Evolutionary conservation across 768 basidiomycete species (phyloP).

Genomic region (Pholiota conissans): DNA sequence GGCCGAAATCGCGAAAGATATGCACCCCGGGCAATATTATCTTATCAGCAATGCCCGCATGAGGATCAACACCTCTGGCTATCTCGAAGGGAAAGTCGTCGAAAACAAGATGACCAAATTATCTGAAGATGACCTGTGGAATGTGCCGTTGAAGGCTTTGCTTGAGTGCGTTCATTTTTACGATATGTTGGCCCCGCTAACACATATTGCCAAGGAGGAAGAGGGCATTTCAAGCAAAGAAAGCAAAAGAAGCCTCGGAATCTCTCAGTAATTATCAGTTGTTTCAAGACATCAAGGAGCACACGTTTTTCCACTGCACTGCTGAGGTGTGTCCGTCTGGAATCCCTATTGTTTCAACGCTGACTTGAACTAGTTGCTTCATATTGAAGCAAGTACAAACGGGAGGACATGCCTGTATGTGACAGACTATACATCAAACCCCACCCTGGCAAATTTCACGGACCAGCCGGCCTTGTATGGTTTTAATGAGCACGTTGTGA

Average conservation of each 20-base stretch:
- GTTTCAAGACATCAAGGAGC: slow-evolving; percentile 46
- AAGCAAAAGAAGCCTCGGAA: slow-evolving; percentile 24
- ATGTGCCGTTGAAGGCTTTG: slow-evolving; percentile 45
- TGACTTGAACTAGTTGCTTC: slow-evolving; percentile 56
- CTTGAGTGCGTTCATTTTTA: slow-evolving; percentile 43
- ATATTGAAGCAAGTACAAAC: slow-evolving; percentile 31
- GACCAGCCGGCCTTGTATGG: slow-evolving; percentile 39
- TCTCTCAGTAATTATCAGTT: slow-evolving; percentile 41
- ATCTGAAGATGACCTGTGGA: slow-evolving; percentile 37
- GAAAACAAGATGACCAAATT: slow-evolving; percentile 45
- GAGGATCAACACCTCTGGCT: slow-evolving; percentile 31
- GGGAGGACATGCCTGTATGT: slow-evolving; percentile 46
- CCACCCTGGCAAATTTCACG: slow-evolving; percentile 34
- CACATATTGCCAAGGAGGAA: slow-evolving; percentile 44
- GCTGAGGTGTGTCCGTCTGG: slow-evolving; percentile 48
- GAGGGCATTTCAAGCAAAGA: slow-evolving; percentile 37
- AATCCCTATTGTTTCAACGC: neutral
- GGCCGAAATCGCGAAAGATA: slow-evolving; percentile 34
- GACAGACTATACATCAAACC: slow-evolving; percentile 64
- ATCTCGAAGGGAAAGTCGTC: slow-evolving; percentile 54
- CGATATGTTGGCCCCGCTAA: slow-evolving; percentile 5
- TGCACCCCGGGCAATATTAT: slow-evolving; percentile 53
- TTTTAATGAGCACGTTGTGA: slow-evolving; percentile 52
- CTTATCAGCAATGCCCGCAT: slow-evolving; percentile 53
- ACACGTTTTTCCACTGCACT: slow-evolving; percentile 50